Base-by-base conservation (phyloP, 2,329 filamentous ascomycete genomes). In the Boeremia lycopersici region DNA sequence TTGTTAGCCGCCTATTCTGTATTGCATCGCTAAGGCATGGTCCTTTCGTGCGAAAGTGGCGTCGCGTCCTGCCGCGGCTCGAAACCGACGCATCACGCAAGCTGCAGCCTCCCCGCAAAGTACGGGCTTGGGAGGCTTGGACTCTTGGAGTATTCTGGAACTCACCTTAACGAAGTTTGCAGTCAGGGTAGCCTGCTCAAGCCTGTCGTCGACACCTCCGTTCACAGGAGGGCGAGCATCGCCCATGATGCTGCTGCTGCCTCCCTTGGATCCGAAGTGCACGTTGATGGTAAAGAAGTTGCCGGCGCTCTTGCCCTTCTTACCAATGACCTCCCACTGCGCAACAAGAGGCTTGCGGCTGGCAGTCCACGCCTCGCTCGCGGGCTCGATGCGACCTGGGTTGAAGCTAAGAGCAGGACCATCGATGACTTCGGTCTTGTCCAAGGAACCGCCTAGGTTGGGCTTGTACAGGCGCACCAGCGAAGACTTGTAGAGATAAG, bases 221-320 rank as follows among this genome's bases (percentile, higher is more conserved):
- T 91, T 90, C 9, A 88, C 78, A 0, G 88, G 88, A 1, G 88
- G 85, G 8, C 88, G 79, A 0, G 81, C 76, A 64, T 90, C 87
- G 7, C 88, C 87, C 57, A 89, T 82, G 9, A 89, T 73, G 7
- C 83, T 82, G 6, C 84, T 84, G 19, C 84, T 83, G 33, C 88
- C 88, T 26, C 86, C 86, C 75, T 90, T 90, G 64, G 82, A 85
- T 0, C 79, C 80, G 65, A 85, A 85, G 75, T 90, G 88, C 34
- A 90, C 85, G 66, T 90, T 90, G 58, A 91, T 78, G 2, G 88
- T 89, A 73, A 89, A 90, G 74, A 90, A 86, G 1, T 48, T 59
- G 3, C 64, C 61, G 1, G 51, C 33, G 35, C 52, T 47, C 57
- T 79, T 82, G 56, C 74, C 79, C 54, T 79, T 76, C 26, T 79